Percentiles rank a stretch among this genome's conserved stretches.
These are phyloP conservation scores for Yamadazyma kanchanaburiensis DNA, from an alignment of 1,139 yeast species.

Conservation along the genomic window DNA sequence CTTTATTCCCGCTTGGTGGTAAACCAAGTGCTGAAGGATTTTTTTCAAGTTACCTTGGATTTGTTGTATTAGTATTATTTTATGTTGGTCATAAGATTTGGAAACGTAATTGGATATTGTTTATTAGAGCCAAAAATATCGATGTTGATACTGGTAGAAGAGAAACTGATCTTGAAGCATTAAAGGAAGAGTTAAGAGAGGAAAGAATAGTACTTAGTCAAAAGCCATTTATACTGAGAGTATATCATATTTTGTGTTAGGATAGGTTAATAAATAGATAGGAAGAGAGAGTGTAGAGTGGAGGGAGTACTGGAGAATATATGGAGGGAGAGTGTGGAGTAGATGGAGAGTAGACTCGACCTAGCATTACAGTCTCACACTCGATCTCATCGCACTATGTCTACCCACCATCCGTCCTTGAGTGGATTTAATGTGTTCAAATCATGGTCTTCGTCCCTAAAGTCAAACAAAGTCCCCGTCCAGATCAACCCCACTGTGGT, in stretches of 20 bases:
- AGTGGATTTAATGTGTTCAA: conserved; percentile 51
- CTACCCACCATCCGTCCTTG: conserved; percentile 33
- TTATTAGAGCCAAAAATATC: conserved; percentile 32
- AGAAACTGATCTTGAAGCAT: conserved; percentile 38
- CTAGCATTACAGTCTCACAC: no score
- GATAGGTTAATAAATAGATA: no score
- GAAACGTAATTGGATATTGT: conserved; percentile 35
- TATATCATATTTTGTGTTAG: conserved; percentile 37
- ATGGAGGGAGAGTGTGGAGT: no score
- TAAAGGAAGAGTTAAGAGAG: conserved; percentile 40
- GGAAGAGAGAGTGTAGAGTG: no score
- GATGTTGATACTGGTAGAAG: conserved; percentile 43
- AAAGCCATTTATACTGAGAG: conserved; percentile 32
- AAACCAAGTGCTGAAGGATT: conserved; percentile 32
- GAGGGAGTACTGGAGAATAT: no score
- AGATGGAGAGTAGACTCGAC: no score
- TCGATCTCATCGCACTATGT: no score
- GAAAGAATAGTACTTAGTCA: conserved; percentile 29
- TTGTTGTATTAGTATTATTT: conserved; percentile 32
- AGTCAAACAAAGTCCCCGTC: conserved; percentile 37
- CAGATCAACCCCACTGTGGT: conserved; percentile 56
- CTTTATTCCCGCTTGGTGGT: conserved; percentile 39
- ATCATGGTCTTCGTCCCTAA: conserved; percentile 52
- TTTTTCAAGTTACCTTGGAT: conserved; percentile 36
- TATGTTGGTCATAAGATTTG: conserved; percentile 41